phyloP scores from a whole-genome alignment of 495 filamentous ascomycete species.

The Podospora didyma region DNA sequence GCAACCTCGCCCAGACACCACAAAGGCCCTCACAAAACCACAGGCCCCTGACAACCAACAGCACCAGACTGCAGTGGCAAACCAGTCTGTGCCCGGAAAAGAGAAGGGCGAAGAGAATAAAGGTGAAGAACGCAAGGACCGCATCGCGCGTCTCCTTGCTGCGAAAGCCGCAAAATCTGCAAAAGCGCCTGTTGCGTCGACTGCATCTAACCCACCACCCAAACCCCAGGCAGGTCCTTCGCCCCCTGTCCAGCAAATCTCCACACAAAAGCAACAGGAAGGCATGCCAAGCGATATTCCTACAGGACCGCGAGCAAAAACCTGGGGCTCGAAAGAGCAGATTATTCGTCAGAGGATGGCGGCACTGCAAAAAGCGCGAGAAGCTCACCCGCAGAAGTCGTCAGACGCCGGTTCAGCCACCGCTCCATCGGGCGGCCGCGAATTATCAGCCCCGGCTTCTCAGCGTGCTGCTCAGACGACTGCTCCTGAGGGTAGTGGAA shows the following conservation, averaged over 20 bases:
- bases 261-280: constrained; percentile 8
- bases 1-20: not conserved
- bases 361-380: constrained; percentile 39
- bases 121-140: constrained; percentile 68
- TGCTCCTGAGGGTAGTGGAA: not conserved
- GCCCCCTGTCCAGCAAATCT: constrained; percentile 8
- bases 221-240: constrained; percentile 2
- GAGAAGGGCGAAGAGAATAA: constrained; percentile 57
- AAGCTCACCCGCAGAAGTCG: constrained; percentile 19
- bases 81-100: constrained; percentile 27
- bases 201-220: no score
- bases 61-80: constrained; percentile 9
- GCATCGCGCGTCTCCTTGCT: constrained; percentile 70
- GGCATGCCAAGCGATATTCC: constrained; percentile 1
- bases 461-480: not conserved
- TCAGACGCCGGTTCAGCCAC: not conserved
- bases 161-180: constrained; percentile 46
- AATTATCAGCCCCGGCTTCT: not conserved
- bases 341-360: constrained; percentile 45
- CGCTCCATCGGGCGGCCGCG: not conserved
- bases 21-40: not conserved
- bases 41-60: not conserved
- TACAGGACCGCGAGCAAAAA: constrained; percentile 27
- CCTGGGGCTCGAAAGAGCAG: constrained; percentile 40
- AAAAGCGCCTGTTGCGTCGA: no score